Conservation (phyloP, 1,284 basidiomycete species). For the Moesziomyces antarcticus region DNA sequence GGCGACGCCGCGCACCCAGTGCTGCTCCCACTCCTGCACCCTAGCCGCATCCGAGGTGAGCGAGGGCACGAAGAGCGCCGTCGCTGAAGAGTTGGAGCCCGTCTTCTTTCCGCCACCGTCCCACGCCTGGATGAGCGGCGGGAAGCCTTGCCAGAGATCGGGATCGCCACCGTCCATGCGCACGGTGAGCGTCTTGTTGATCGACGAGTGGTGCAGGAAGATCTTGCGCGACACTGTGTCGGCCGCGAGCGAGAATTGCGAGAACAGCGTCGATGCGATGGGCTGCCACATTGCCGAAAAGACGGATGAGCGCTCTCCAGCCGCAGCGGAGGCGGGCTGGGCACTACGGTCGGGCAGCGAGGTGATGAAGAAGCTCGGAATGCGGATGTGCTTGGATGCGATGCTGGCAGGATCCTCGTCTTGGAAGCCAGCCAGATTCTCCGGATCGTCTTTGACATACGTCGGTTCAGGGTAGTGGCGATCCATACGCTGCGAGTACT, state of each 20-base stretch:
- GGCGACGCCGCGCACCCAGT: slow-evolving; percentile 49
- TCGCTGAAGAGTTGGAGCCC: slow-evolving; percentile 45
- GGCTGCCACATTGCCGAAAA: slow-evolving; percentile 35
- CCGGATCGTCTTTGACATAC: slow-evolving; percentile 27
- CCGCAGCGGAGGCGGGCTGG: background rate
- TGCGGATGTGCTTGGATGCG: slow-evolving; percentile 21
- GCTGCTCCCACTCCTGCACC: slow-evolving; percentile 54
- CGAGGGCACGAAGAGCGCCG: slow-evolving; percentile 23
- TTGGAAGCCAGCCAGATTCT: slow-evolving; percentile 26
- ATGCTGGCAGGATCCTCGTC: slow-evolving; percentile 21
- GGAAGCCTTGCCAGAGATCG: slow-evolving; percentile 36
- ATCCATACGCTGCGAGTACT: slow-evolving; percentile 33
- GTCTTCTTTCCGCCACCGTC: slow-evolving; percentile 37
- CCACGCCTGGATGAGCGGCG: slow-evolving; percentile 44
- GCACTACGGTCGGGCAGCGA: slow-evolving; percentile 33
- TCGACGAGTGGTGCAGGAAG: slow-evolving; percentile 42
- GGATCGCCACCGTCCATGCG: slow-evolving; percentile 38
- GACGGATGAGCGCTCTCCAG: slow-evolving; percentile 12
- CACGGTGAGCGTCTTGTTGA: slow-evolving; percentile 35
- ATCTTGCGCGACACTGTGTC: slow-evolving; percentile 17
- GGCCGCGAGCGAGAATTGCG: slow-evolving; percentile 16
- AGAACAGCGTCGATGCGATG: slow-evolving; percentile 9
- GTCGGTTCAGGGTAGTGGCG: slow-evolving; percentile 32
- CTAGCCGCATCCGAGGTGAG: slow-evolving; percentile 12
- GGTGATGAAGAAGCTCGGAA: slow-evolving; percentile 49